Evolutionary conservation across 1,284 basidiomycete species (phyloP).

Genomic region (Rhodotorula sp.): DNA sequence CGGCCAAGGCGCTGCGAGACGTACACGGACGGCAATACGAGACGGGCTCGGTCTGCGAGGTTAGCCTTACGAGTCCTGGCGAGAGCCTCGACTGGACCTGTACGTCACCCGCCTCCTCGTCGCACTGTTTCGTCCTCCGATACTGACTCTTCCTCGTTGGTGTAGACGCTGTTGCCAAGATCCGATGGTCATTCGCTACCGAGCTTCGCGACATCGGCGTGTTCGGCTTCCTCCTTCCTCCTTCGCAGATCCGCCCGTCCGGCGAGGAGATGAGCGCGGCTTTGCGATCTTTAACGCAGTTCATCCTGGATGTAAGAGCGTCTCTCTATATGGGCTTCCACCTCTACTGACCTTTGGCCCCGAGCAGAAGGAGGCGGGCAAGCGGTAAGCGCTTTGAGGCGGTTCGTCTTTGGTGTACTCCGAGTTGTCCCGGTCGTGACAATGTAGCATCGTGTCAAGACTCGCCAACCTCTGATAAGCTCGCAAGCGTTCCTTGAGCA

Average conservation of each 20-base stretch:
- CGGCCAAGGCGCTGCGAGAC: slow-evolving; percentile 60
- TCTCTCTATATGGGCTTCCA: no score
- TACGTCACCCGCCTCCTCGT: slow-evolving; percentile 43
- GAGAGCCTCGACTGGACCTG: slow-evolving; percentile 77
- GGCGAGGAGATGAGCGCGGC: slow-evolving; percentile 71
- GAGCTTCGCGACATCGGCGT: slow-evolving; percentile 80
- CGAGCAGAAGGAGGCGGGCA: slow-evolving; percentile 14
- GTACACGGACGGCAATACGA: slow-evolving; percentile 50
- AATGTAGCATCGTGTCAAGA: no score
- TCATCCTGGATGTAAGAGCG: slow-evolving; percentile 53
- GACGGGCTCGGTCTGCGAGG: slow-evolving; percentile 53
- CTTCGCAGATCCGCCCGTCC: slow-evolving; percentile 68
- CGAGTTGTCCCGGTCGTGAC: no score
- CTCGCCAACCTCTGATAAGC: no score
- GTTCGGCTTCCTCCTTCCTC: slow-evolving; percentile 74
- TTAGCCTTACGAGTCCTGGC: slow-evolving; percentile 58
- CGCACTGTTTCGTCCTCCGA: rapidly evolving
- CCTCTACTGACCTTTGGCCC: background rate
- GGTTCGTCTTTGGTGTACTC: no score
- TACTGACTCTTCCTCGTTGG: slow-evolving; percentile 44
- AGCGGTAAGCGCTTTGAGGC: background rate
- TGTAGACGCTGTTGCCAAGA: slow-evolving; percentile 39
- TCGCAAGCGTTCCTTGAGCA: no score
- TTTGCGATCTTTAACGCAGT: slow-evolving; percentile 64
- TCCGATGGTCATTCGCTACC: slow-evolving; percentile 72